A percentile compares a stretch with the other conserved stretches of the same genome.
Conservation (phyloP, 2,329 filamentous ascomycete species). For the Cladophialophora exuberans region DNA sequence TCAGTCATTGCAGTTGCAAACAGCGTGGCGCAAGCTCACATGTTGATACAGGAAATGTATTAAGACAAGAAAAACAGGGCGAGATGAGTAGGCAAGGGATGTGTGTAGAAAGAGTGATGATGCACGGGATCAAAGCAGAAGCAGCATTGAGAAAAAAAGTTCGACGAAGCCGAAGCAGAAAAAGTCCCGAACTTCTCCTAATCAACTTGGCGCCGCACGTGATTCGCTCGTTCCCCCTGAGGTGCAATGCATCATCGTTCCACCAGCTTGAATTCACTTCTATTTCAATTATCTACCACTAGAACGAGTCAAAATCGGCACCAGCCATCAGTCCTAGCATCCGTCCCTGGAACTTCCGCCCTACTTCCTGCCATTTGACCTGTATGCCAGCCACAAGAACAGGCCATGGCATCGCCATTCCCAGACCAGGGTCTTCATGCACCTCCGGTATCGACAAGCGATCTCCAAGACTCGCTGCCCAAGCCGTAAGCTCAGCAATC, state of each 20-base stretch:
- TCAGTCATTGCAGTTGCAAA: background rate
- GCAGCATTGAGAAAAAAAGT: constrained; percentile 7
- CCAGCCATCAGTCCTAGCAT: constrained; percentile 33
- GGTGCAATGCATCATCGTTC: no score
- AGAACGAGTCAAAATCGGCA: constrained; percentile 29
- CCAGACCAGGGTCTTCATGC: constrained; percentile 64
- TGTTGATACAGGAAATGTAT: background rate
- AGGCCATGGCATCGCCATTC: constrained; percentile 49
- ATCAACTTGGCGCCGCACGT: background rate
- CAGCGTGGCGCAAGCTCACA: background rate
- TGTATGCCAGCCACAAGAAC: constrained; percentile 77
- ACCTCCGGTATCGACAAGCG: constrained; percentile 48
- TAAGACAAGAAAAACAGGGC: background rate
- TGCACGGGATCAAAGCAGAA: background rate
- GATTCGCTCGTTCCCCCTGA: background rate
- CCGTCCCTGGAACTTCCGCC: constrained; percentile 33
- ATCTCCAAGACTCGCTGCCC: constrained; percentile 78
- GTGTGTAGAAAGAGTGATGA: background rate
- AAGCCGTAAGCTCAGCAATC: constrained; percentile 83
- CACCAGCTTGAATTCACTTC: no score
- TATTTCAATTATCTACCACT: no score
- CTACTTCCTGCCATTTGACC: constrained; percentile 74
- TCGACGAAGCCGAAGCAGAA: background rate
- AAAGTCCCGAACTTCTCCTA: background rate
- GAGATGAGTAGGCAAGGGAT: background rate